phyloP scores from a whole-genome alignment of 1,139 yeast genomes.

The Spathaspora sp. region DNA sequence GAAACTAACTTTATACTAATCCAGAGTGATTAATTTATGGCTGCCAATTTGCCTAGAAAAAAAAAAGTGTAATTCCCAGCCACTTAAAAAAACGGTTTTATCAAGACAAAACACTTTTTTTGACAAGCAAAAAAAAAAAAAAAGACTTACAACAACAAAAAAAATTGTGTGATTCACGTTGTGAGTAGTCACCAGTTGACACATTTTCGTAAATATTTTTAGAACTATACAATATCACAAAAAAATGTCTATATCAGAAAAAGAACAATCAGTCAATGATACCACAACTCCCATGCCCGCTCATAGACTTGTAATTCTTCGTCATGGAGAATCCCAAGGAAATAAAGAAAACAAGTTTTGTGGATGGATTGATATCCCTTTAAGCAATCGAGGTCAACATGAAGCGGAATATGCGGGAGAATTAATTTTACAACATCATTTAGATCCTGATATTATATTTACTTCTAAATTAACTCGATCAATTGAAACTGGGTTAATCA shows the following conservation, averaged over 20 bases:
- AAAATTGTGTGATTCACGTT: background rate
- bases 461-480: slow-evolving; percentile 69
- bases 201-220: background rate
- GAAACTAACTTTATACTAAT: too few species aligned
- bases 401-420: slow-evolving; percentile 65
- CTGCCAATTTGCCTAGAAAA: background rate
- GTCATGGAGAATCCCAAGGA: slow-evolving; percentile 80
- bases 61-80: background rate
- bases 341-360: slow-evolving; percentile 71
- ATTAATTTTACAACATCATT: slow-evolving; percentile 38
- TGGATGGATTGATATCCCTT: slow-evolving; percentile 79
- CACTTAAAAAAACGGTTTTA: background rate
- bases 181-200: background rate
- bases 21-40: background rate
- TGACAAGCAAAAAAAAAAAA: background rate
- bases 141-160: background rate
- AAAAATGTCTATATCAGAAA: slow-evolving; percentile 1
- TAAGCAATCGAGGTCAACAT: slow-evolving; percentile 57
- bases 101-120: too few species aligned
- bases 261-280: background rate
- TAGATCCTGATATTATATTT: slow-evolving; percentile 55
- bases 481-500: slow-evolving; percentile 63
- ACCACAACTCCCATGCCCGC: slow-evolving; percentile 10
- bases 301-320: slow-evolving; percentile 50
- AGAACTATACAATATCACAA: background rate